phyloP scores from a whole-genome alignment of 2,329 filamentous ascomycete species.

The Claviceps humidiphila region DNA sequence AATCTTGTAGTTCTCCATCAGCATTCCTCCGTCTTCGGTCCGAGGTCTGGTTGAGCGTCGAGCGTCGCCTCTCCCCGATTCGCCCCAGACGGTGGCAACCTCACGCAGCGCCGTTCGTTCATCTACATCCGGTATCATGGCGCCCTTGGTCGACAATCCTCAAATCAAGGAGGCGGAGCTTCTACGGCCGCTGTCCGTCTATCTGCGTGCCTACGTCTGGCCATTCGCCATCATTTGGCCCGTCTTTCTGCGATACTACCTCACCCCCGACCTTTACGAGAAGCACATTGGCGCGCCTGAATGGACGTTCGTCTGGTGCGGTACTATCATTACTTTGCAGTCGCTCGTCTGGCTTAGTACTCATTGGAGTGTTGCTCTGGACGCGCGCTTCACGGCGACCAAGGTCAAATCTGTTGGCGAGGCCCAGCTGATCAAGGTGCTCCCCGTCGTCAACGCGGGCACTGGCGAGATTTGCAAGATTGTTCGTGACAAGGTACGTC shows the following conservation, averaged over 20 bases:
- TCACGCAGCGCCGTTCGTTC: background rate
- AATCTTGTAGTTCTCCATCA: background rate
- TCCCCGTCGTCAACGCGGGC: conserved; percentile 81
- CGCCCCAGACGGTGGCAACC: conserved; percentile 1
- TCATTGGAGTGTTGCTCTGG: conserved; percentile 89
- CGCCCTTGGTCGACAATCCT: conserved; percentile 77
- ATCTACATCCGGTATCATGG: conserved; percentile 32
- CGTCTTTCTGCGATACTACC: conserved; percentile 76
- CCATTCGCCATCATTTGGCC: conserved; percentile 90
- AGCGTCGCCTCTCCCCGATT: background rate
- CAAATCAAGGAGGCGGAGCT: conserved; percentile 83
- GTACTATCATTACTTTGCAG: conserved; percentile 76
- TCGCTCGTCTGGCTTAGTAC: conserved; percentile 88
- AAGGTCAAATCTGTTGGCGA: conserved; percentile 55
- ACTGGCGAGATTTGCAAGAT: conserved; percentile 77
- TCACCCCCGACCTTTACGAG: conserved; percentile 72
- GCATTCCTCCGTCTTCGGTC: background rate
- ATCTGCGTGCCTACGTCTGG: conserved; percentile 82
- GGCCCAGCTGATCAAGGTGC: conserved; percentile 81
- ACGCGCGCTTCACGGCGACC: conserved; percentile 67
- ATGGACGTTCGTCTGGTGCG: conserved; percentile 95
- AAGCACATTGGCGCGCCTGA: conserved; percentile 85
- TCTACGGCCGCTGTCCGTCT: conserved; percentile 69
- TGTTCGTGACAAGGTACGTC: conserved; percentile 53
- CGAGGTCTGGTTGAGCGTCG: background rate